These are phyloP conservation scores for Amanita brunnescens DNA, from an alignment of 768 basidiomycete genomes.

Conservation along the genomic window DNA sequence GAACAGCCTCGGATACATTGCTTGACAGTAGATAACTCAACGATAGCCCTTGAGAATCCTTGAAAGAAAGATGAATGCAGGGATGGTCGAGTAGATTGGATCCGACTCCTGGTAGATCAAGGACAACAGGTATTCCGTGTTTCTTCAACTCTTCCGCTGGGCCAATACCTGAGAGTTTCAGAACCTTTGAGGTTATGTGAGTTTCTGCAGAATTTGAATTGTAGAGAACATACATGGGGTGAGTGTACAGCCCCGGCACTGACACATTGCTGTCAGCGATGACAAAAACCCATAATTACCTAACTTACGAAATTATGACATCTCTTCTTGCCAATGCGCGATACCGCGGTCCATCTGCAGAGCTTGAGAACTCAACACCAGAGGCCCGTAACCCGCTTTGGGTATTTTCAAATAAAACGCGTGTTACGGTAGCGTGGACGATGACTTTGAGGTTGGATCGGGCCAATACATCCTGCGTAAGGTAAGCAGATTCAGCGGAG, in stretches of 20 bases:
- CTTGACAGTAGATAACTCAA: conserved; percentile 31
- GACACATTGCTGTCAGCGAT: not conserved
- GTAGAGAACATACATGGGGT: conserved; percentile 34
- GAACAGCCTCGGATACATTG: conserved; percentile 17
- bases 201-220: not conserved
- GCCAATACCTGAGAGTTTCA: conserved; percentile 75
- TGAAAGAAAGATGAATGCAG: conserved; percentile 44
- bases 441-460: conserved; percentile 62
- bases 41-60: conserved; percentile 39
- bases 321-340: conserved; percentile 42
- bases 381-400: conserved; percentile 27
- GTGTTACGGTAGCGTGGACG: conserved; percentile 46
- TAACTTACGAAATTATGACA: conserved; percentile 45
- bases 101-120: conserved; percentile 69
- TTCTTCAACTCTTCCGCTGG: conserved; percentile 47
- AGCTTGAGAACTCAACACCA: conserved; percentile 42
- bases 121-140: conserved; percentile 45
- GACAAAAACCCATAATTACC: not conserved
- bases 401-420: conserved; percentile 33
- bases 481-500: conserved; percentile 58
- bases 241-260: conserved; percentile 60
- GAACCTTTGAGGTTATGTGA: conserved; percentile 28
- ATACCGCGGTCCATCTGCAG: conserved; percentile 19
- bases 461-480: conserved; percentile 53
- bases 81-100: conserved; percentile 69